Base-by-base conservation (phyloP, 257 asterid genomes). In the Solanum bulbocastanum region DNA sequence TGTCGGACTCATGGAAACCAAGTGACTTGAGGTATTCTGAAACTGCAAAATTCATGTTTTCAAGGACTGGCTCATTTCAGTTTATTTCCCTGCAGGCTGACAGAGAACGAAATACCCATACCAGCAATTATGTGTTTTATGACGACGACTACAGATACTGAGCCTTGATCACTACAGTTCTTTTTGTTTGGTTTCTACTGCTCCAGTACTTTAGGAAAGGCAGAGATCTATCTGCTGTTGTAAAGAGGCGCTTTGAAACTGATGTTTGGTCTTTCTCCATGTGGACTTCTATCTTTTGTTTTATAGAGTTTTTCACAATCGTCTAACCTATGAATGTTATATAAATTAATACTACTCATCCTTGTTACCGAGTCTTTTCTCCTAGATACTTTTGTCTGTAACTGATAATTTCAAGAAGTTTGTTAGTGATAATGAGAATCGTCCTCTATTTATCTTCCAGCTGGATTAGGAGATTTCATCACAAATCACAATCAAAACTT, bases 141-240 rank as follows among this genome's bases (percentile, higher is more conserved):
- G 94, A 90, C 15, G 97, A 95, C 18, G 94, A 94, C 40, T 84
- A 93, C 90, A 88, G 92, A 91, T 92, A 93, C 91, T 94, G 95
- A 92, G 73, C 37, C 33, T 79, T 49, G 86, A 69, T 46, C 37
- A 30, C 85, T 81, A 30, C 20, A 81, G 68, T 46, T 81, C 36
- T 20, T 46, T 30, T 46, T 9, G 68, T 46, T 81, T 46, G 68
- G 68, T 81, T 46, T 46, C 65, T 74, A 16, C 46, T 86, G 35
- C 87, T 65, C 52, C 76, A 42, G 86, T 49, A 75, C 37, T 46
- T 72, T 39, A 40, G 83, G n/a, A 12, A 66, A 36, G 46, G 90
- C 33, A 73, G 81, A 52, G 83, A 36, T 74, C 75, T 66, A 71
- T 84, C 42, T 76, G 86, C 85, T 87, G 71, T 89, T 93, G 96